A percentile compares a stretch with the other conserved stretches of the same genome.
Conservation (phyloP, 345 rosid species). For the Salix dunnii region DNA sequence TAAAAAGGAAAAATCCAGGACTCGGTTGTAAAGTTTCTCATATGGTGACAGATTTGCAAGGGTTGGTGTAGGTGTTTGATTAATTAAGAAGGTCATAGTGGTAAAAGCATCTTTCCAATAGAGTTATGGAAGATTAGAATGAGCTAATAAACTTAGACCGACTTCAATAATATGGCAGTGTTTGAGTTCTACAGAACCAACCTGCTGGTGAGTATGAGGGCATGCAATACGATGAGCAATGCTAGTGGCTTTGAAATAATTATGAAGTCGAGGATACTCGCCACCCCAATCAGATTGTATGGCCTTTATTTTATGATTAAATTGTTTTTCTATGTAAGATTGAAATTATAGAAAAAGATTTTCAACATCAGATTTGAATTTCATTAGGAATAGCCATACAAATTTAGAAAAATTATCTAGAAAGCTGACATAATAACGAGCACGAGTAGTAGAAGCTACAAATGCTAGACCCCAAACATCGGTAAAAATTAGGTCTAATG, state of each 20-base stretch:
- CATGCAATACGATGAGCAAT: not conserved
- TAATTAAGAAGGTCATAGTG: no score
- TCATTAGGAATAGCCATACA: not conserved
- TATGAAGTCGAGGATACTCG: not conserved
- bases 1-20: no score
- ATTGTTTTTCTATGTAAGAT: not conserved
- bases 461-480: not conserved
- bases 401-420: not conserved
- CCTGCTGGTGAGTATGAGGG: not conserved
- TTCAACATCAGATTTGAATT: not conserved
- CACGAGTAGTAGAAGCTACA: not conserved
- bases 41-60: not conserved
- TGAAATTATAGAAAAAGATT: not conserved
- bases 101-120: no score
- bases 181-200: not conserved
- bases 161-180: not conserved
- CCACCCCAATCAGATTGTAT: no score
- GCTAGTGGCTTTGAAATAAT: no score
- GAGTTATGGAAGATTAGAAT: not conserved
- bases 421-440: not conserved
- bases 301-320: no score
- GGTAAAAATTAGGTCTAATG: no score
- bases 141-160: not conserved
- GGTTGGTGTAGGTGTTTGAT: not conserved
- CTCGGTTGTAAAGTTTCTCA: not conserved